Evolutionary conservation across 78 protist genomes (phyloP).

Genomic region (Bodo saltans): DNA sequence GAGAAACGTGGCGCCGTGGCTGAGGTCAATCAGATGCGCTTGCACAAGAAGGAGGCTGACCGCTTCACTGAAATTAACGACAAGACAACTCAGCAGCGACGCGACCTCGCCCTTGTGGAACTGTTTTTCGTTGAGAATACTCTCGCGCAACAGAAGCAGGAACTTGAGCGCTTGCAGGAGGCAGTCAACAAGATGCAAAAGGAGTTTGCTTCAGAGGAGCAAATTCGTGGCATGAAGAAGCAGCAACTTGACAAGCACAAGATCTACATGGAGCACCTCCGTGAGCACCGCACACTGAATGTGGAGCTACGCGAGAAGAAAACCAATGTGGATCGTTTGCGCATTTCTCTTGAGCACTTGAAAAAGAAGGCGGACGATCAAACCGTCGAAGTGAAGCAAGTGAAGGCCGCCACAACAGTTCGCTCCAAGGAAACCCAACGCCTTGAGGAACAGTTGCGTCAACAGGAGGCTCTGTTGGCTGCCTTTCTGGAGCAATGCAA

Average conservation of each 20-base stretch:
- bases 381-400: background rate
- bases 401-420: background rate
- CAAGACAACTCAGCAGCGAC: background rate
- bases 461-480: slow-evolving; percentile 4
- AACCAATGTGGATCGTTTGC: background rate
- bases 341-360: background rate
- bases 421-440: background rate
- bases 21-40: slow-evolving; percentile 66
- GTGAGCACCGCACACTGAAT: background rate
- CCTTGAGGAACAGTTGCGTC: slow-evolving; percentile 11
- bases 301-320: background rate
- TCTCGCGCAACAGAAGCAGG: background rate
- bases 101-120: slow-evolving; percentile 49
- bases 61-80: slow-evolving; percentile 32
- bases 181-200: background rate
- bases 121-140: slow-evolving; percentile 40
- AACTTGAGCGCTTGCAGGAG: background rate
- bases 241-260: background rate
- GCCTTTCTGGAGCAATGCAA: slow-evolving; percentile 31
- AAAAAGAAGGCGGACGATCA: background rate
- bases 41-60: slow-evolving; percentile 81
- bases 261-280: background rate
- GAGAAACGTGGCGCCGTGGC: slow-evolving; percentile 46
- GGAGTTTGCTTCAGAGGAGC: background rate
- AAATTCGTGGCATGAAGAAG: background rate